Evolutionary conservation across 257 asterid genomes (phyloP).

Genomic region (Scutellaria baicalensis): DNA sequence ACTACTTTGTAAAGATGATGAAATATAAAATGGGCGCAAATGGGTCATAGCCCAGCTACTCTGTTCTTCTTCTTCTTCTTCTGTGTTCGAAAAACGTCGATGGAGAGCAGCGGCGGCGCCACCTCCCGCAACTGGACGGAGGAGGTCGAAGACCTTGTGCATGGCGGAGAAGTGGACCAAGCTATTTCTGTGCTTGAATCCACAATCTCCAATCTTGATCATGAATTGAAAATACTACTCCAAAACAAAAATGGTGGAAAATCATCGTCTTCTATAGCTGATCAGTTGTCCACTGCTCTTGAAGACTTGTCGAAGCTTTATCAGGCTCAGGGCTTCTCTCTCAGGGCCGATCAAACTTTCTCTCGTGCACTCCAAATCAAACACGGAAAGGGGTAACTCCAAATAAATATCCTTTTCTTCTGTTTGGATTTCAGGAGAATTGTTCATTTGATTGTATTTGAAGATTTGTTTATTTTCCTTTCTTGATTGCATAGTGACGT

Average conservation of each 20-base stretch:
- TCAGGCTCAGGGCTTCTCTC: slow-evolving; percentile 48
- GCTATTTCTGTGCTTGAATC: slow-evolving; percentile 59
- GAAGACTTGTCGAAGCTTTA: slow-evolving; percentile 68
- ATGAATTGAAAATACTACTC: slow-evolving; percentile 9
- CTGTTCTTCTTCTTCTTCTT: no score
- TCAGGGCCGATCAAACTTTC: slow-evolving; percentile 52
- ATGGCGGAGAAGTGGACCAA: slow-evolving; percentile 44
- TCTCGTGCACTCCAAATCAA: slow-evolving; percentile 53
- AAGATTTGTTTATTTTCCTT: background rate
- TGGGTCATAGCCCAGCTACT: background rate
- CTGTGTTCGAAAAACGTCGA: background rate
- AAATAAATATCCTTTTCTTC: background rate
- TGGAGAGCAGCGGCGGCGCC: slow-evolving; percentile 40
- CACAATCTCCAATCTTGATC: slow-evolving; percentile 41
- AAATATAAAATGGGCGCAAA: background rate
- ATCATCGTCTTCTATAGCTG: slow-evolving; percentile 10
- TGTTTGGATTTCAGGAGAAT: background rate
- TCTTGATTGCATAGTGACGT: background rate
- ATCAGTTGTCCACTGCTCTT: slow-evolving; percentile 48
- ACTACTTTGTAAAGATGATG: no score
- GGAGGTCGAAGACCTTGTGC: slow-evolving; percentile 59
- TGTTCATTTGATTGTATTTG: background rate
- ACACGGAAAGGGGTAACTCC: slow-evolving; percentile 35
- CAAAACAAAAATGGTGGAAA: slow-evolving; percentile 1
- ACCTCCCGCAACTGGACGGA: slow-evolving; percentile 60